Percentiles rank a stretch among this genome's conserved stretches.
These are phyloP conservation scores for Hyaloscypha finlandica DNA, from an alignment of 495 filamentous ascomycete species.

Conservation along the genomic window DNA sequence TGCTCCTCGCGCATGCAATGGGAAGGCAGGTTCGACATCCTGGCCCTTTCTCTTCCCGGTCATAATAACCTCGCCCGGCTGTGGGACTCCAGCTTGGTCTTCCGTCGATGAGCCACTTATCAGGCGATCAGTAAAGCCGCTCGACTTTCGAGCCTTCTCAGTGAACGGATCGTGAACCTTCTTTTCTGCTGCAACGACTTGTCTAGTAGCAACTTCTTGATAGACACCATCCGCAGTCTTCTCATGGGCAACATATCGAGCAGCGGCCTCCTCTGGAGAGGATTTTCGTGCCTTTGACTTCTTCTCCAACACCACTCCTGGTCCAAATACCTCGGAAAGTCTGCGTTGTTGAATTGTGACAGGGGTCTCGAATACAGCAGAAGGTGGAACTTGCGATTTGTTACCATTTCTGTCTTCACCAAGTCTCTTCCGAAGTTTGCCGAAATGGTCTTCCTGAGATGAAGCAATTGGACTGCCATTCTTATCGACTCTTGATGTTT, in stretches of 20 bases:
- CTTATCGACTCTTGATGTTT: slow-evolving; percentile 33
- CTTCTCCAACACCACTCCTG: slow-evolving; percentile 15
- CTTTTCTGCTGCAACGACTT: slow-evolving; percentile 14
- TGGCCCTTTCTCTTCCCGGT: background rate
- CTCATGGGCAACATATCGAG: slow-evolving; percentile 29
- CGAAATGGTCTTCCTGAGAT: slow-evolving; percentile 19
- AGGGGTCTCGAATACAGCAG: background rate
- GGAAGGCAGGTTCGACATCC: background rate
- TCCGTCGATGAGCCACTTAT: background rate
- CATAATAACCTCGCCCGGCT: background rate
- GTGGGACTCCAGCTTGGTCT: background rate
- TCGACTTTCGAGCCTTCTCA: slow-evolving; percentile 4
- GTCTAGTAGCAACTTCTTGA: slow-evolving; percentile 15
- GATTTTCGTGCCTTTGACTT: slow-evolving; percentile 19
- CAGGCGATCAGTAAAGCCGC: slow-evolving; percentile 20
- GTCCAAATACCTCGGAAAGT: slow-evolving; percentile 22
- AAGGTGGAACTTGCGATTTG: background rate
- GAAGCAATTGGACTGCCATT: slow-evolving; percentile 37
- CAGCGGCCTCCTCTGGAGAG: slow-evolving; percentile 11
- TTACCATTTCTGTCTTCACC: background rate
- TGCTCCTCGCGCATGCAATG: background rate
- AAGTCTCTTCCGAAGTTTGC: slow-evolving; percentile 17
- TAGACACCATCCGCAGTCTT: slow-evolving; percentile 20
- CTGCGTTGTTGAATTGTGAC: background rate
- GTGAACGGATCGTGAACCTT: slow-evolving; percentile 24